Base-by-base conservation (phyloP, 805 yeast species). In the Vanderwaltozyma polyspora region DNA sequence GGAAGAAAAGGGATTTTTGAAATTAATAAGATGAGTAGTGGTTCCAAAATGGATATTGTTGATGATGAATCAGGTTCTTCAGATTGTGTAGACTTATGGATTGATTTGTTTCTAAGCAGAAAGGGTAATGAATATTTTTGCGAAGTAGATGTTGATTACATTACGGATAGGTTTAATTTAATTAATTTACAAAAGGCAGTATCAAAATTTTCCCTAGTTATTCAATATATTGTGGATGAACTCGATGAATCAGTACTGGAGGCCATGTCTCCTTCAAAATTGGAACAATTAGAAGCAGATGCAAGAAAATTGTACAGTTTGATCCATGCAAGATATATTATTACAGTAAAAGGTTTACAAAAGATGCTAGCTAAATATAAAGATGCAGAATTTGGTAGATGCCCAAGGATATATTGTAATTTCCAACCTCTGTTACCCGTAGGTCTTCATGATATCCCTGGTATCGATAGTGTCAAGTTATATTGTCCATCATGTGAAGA, bases 401-500 rank as follows among this genome's bases (percentile, higher is more conserved):
- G 98, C 55, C 93, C 95, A 7, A 66, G 98, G 28, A 94, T 83
- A 6, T 74, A 77, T 51, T 89, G 98, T 59, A 82, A 83, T 42
- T 63, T 79, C 40, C 87, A 86, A 42, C 93, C 94, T 3, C 64
- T 89, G 33, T 65, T 89, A 33, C 98, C 98, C 2, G 76, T 87
- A 11, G 97, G 98, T 1, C 61, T 87, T 32, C 77, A 80, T 50
- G 97, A 91, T 54, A 72, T 70, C 34, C 91, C 94, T 3, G 70
- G 86, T 29, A 68, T 76, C 18, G 75, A 83, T 33, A 72, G 85
- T 15, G 96, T 89, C 19, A 89, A 89, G 59, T 66, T 89, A 34
- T 91, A 84, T 62, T 89, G 98, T 59, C 91, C 94, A 34, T 80
- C 76, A 45, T 89, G 98, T 63, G 97, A 89, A 60, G 97, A 91